Evolutionary conservation across 2,329 filamentous ascomycete species (phyloP).

Genomic region (Venturia oleaginea): DNA sequence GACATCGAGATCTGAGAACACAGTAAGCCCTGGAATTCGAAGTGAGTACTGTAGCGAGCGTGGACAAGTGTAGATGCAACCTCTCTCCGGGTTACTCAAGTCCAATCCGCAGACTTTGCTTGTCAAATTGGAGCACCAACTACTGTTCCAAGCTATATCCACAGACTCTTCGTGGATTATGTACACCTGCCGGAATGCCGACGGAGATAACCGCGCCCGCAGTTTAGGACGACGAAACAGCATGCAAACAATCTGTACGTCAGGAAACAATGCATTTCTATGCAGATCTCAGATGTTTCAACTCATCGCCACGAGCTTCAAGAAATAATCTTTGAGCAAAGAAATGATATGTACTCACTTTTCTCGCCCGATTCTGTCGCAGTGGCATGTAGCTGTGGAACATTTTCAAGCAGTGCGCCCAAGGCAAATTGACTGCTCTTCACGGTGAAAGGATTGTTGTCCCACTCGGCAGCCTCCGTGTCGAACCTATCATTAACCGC

Average conservation of each 20-base stretch:
- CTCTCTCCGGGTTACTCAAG: not conserved
- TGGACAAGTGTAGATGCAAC: not conserved
- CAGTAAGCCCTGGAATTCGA: not conserved
- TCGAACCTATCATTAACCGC: slow-evolving; percentile 38
- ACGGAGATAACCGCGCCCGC: not conserved
- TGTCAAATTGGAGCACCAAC: too few species aligned
- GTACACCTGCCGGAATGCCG: not conserved
- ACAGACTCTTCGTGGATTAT: not conserved
- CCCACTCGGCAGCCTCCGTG: slow-evolving; percentile 45
- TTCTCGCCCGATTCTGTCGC: not conserved
- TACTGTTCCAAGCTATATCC: not conserved
- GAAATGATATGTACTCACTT: slow-evolving; percentile 13
- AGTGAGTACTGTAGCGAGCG: not conserved
- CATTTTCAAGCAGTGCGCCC: slow-evolving; percentile 34
- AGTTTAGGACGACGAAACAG: not conserved
- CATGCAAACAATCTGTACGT: not conserved
- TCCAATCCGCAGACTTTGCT: too few species aligned
- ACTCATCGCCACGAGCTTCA: not conserved
- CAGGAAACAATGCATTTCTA: not conserved
- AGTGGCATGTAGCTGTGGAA: slow-evolving; percentile 25
- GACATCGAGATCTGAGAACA: slow-evolving; percentile 31
- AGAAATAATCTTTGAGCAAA: slow-evolving; percentile 15
- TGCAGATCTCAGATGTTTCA: not conserved
- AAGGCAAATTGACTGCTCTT: slow-evolving; percentile 36
- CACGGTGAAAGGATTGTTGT: slow-evolving; percentile 43